Conservation (phyloP, 495 filamentous ascomycete genomes). For the Penicillium arizonense region DNA sequence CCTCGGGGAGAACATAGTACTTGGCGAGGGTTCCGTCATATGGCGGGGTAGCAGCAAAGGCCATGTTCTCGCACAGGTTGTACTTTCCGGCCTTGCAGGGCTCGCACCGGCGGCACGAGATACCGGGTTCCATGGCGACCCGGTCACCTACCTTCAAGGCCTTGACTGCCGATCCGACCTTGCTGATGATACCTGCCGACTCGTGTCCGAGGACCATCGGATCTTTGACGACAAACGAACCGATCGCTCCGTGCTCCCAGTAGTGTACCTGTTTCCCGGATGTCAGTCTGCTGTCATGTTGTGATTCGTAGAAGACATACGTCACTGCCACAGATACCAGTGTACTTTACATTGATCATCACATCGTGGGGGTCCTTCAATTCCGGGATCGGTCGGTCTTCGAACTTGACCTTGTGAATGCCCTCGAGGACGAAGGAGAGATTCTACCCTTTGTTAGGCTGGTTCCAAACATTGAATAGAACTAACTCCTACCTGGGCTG, state of each 20-base stretch:
- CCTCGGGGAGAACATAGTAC: slow-evolving; percentile 54
- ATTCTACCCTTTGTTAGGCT: slow-evolving; percentile 55
- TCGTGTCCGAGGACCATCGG: slow-evolving; percentile 96
- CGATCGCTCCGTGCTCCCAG: slow-evolving; percentile 82
- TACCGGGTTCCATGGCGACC: slow-evolving; percentile 55
- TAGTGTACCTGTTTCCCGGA: slow-evolving; percentile 64
- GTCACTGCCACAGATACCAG: slow-evolving; percentile 88
- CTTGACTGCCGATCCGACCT: slow-evolving; percentile 57
- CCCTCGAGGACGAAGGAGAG: slow-evolving; percentile 83
- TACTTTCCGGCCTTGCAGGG: slow-evolving; percentile 53
- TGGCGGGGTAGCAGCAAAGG: slow-evolving; percentile 54
- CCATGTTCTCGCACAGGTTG: slow-evolving; percentile 52
- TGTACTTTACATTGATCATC: slow-evolving; percentile 78
- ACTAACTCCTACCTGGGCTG: slow-evolving; percentile 22
- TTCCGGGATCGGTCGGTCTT: slow-evolving; percentile 71
- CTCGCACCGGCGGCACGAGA: slow-evolving; percentile 50
- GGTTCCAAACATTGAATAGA: background rate
- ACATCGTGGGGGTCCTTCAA: slow-evolving; percentile 70
- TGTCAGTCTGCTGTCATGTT: background rate
- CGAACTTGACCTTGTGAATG: slow-evolving; percentile 66
- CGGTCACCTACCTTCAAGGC: slow-evolving; percentile 44
- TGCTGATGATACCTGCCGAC: slow-evolving; percentile 71
- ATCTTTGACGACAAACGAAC: slow-evolving; percentile 73
- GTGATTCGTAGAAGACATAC: slow-evolving; percentile 38
- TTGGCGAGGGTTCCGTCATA: slow-evolving; percentile 55